Evolutionary conservation across 768 basidiomycete species (phyloP), one percentile per base, ranked within the genome.

Genomic region (Obba rivulosa): DNA sequence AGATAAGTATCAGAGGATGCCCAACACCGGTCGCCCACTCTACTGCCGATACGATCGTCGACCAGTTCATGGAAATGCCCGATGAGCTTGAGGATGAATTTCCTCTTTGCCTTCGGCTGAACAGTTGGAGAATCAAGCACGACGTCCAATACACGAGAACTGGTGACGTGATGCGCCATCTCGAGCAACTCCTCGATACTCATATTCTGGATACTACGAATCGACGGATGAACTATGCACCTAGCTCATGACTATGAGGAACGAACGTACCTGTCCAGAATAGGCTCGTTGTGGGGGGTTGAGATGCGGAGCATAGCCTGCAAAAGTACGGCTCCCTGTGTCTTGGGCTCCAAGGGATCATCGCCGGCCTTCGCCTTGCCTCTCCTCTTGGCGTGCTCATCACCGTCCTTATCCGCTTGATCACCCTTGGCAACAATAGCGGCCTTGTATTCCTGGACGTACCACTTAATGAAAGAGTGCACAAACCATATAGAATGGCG

Each of bases 1-100:
- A 96, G 76, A 66, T 88, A 97, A 1, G 90, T 85, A 67, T 99
- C 96, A n/a, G 88, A 84, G 52, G 79, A 81, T 1, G 76, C 80
- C 92, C 92, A 98, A 55, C 87, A 89, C n/a, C 86, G 81, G 59
- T 94, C 95, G 4, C 80, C 89, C 0, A 98, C 83, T 41, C 92
- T 77, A 58, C 89, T 91, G 39, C 96, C 96, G 53, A 96, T 81
- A 39, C 87, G 81, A 62, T 97, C 92, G 62, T 94, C 87, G 4
- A 87, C 88, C 28, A 99, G 80, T 24, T 70, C 61, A 60, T 86
- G 83, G 66, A 85, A 96, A 50, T 85, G 77, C 5, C 85, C 89
- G 34, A 92, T 77, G 59, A 95, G 81, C 4, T 77, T 73, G 62
- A 83, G 70, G 39, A 96, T 77, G 42, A 95, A 76, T 53, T 76